Evolutionary conservation across 352 stramenopile genomes (phyloP).

Genomic region (Phytophthora ohioensis): DNA sequence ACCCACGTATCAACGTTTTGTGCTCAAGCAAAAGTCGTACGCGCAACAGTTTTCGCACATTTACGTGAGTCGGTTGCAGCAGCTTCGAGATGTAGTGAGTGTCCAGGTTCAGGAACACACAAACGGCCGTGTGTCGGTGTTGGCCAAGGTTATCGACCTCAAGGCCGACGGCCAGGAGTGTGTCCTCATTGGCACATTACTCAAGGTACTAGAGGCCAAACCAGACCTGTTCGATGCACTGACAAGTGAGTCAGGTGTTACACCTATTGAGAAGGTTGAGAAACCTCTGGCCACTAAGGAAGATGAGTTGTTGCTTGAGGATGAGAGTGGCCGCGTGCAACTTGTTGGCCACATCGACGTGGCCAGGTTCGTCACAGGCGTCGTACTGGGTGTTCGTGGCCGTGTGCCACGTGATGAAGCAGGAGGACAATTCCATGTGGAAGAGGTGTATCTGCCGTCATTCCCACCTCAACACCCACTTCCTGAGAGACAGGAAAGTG

Average conservation of each 20-base stretch:
- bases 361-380: conserved; percentile 69
- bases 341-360: conserved; percentile 67
- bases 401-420: conserved; percentile 49
- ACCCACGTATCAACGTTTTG: conserved; percentile 66
- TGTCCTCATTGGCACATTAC: conserved; percentile 84
- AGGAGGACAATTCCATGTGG: conserved; percentile 62
- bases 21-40: conserved; percentile 88
- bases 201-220: conserved; percentile 82
- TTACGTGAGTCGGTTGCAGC: conserved; percentile 84
- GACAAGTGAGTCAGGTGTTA: conserved; percentile 61
- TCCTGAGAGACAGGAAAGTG: conserved; percentile 52
- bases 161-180: conserved; percentile 69
- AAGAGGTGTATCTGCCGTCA: conserved; percentile 63
- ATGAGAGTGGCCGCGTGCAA: conserved; percentile 88
- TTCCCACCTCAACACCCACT: conserved; percentile 61
- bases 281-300: conserved; percentile 64
- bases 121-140: conserved; percentile 35
- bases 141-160: conserved; percentile 86
- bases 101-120: conserved; percentile 49
- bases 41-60: conserved; percentile 92
- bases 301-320: conserved; percentile 88
- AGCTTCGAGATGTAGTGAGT: conserved; percentile 71
- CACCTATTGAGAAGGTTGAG: conserved; percentile 43
- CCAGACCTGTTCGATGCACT: conserved; percentile 88
- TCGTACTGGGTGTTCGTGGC: conserved; percentile 77